Evolutionary conservation across 164 flowering plant genomes (phyloP), one percentile per base, ranked within the genome.

Genomic region (Vitis labrusca): DNA sequence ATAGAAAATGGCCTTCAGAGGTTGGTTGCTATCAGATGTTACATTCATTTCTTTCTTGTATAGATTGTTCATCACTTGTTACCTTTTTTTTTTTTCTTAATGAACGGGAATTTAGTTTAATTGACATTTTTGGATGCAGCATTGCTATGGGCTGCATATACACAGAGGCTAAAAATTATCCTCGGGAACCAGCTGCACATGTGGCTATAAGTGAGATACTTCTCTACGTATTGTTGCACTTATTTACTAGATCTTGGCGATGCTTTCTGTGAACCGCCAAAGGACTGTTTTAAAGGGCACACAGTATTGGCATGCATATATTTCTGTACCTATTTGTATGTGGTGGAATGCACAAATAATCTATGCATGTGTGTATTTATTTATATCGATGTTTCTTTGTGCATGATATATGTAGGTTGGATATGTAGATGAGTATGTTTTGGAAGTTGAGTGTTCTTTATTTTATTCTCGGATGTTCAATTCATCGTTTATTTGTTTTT

Each of bases 121-220:
- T 74, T 82, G 68, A 53, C 67, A 37, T 79, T 10, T 29, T 50
- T 75, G 14, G 66, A 17, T 87, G 89, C 93, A 96, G 99, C 83
- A 93, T 96, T 86, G 97, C 99, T 9, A 80, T 87, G 83, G 97
- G 95, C 29, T 96, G 99, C 76, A 89, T 96, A 76, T 96, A 96
- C 73, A 92, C 97, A 23, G 98, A 96, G 75, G 80, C 97, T 13
- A 93, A 93, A 77, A 93, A 89, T 78, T 96, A 93, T 81, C 99
- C 99, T 30, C 98, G 98, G 69, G 99, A 96, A 73, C 99, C 98
- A 47, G 99, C 98, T 76, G 99, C 99, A 50, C 98, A 93, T 85
- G 98, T 96, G 52, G 98, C 99, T 57, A 96, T 96, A 78, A 88
- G 99, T 96, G 70, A 90, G 96, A 73, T 71, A 70, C 52, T 75